Evolutionary conservation across 805 yeast genomes (phyloP).

Genomic region (Candida multigemmis): DNA sequence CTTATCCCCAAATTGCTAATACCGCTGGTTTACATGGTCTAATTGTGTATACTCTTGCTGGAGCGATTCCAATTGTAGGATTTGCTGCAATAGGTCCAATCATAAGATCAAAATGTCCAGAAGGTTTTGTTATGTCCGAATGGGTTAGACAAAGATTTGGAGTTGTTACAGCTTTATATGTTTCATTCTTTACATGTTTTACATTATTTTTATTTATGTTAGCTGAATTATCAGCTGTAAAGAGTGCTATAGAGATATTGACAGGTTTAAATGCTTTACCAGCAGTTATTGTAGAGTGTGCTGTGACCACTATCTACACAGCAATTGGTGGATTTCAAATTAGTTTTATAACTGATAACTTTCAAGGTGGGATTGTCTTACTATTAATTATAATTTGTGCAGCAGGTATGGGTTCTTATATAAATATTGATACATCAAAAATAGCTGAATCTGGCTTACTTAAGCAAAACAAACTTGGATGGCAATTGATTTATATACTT

Average conservation of each 20-base stretch:
- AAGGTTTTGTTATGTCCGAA: conserved; percentile 86
- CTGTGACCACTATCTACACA: conserved; percentile 81
- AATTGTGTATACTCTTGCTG: conserved; percentile 67
- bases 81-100: conserved; percentile 79
- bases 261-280: conserved; percentile 77
- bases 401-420: conserved; percentile 69
- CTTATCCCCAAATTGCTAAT: conserved; percentile 83
- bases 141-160: conserved; percentile 91
- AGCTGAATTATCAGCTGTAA: conserved; percentile 75
- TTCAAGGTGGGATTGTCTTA: conserved; percentile 72
- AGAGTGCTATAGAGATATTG: conserved; percentile 65
- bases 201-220: conserved; percentile 84
- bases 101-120: conserved; percentile 70
- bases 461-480: conserved; percentile 64
- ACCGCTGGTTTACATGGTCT: conserved; percentile 82
- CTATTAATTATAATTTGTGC: conserved; percentile 60
- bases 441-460: conserved; percentile 61
- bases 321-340: conserved; percentile 84
- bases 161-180: conserved; percentile 55
- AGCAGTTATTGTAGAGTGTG: conserved; percentile 76
- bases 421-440: conserved; percentile 52
- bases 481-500: conserved; percentile 82
- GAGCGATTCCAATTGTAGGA: conserved; percentile 78
- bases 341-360: conserved; percentile 78
- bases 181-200: conserved; percentile 74